Percentiles rank a stretch among this genome's conserved stretches.
phyloP scores from a whole-genome alignment of 1,284 basidiomycete genomes.

The Golubevia sp. region DNA sequence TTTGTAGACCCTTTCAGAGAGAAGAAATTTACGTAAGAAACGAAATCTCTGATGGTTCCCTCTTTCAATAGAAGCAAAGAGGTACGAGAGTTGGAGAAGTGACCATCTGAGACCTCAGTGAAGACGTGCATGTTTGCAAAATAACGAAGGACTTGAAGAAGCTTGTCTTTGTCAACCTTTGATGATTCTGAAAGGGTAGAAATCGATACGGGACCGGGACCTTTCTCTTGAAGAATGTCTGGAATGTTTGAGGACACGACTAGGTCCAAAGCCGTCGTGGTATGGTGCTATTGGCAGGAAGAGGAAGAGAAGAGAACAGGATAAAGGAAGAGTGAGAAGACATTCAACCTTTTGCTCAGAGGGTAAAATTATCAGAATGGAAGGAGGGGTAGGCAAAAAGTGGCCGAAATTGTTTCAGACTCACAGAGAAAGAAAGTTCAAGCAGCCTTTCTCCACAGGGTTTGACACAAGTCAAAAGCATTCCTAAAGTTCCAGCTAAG shows the following conservation, averaged over 20 bases:
- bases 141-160: background rate
- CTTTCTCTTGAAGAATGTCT: background rate
- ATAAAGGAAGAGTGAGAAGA: background rate
- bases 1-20: too few species aligned
- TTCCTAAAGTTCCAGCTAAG: too few species aligned
- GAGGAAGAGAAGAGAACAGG: too few species aligned
- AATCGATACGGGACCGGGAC: background rate
- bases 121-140: background rate
- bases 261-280: background rate
- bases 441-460: too few species aligned
- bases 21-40: too few species aligned
- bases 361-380: too few species aligned
- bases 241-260: background rate
- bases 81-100: background rate
- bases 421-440: too few species aligned
- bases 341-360: too few species aligned
- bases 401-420: too few species aligned
- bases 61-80: background rate
- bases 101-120: background rate
- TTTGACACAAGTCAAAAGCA: too few species aligned
- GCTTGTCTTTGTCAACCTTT: background rate
- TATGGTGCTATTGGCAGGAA: background rate
- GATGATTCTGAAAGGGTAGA: background rate
- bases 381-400: too few species aligned
- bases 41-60: too few species aligned